Base-by-base conservation (phyloP, 202 grass and related monocot species). In the Schoenoplectus triqueter region DNA sequence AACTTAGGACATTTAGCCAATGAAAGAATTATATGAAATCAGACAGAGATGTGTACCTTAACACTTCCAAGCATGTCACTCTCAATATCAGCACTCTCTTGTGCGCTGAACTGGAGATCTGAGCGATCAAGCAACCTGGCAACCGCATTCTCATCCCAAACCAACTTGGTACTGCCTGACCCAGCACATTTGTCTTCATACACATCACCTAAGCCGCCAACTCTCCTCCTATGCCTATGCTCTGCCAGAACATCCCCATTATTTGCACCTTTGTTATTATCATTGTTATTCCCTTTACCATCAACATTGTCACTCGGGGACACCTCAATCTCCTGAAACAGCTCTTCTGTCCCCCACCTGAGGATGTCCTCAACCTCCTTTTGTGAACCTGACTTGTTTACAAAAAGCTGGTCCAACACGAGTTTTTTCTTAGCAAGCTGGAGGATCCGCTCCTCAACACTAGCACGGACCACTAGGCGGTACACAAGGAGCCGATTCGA, bases 301-400 rank as follows among this genome's bases (percentile, higher is more conserved):
- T 90, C 88, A 82, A 71, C 80, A 83, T 91, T 89, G 85, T 95
- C 84, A 82, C 69, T 73, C 66, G 92, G 82, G 15, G 63, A 69
- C 55, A 60, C 85, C 70, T 95, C 93, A 11, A 60, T 82, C 78
- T 92, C 91, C 80, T 70, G 80, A 71, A 99, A 99, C 86, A 99
- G 96, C 82, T 99, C 93, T 81, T 99, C 96, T n/a, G 96, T 99
- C 86, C 96, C 96, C 96, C 96, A 99, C 31, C 90, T 90, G 86
- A 99, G 91, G 82, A 99, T 96, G 83, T 99, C 96, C 92, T 99
- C 96, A 54, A 99, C 96, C 87, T 99, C 93, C 80, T 99, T 99
- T 66, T 92, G 96, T 7, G 93, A 93, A 78, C 92, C 96, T 84
- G 96, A 99, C 82, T 99, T 99, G 80, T 94, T 99, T 44, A 99